Percentiles rank a stretch among this genome's conserved stretches.
Conservation (phyloP, 148 eudicot genomes). For the Polygonum aviculare region DNA sequence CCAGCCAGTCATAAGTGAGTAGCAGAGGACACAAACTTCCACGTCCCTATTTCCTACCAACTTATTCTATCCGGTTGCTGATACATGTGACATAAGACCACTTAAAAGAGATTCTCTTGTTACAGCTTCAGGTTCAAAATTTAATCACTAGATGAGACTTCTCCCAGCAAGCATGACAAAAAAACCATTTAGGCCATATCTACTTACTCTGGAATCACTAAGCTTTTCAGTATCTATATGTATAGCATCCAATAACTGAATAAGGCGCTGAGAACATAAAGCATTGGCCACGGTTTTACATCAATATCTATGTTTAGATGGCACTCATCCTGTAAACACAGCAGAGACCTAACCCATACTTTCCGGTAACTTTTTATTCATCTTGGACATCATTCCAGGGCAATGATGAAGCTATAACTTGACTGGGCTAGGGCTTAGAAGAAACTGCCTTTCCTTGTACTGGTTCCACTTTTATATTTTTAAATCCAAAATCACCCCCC, state of each 20-base stretch:
- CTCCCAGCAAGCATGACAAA: neutral
- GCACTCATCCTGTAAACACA: neutral
- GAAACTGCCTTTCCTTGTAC: neutral
- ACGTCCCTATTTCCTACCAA: neutral
- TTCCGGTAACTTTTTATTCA: neutral
- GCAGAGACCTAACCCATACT: neutral
- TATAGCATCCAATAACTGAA: neutral
- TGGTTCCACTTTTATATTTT: neutral
- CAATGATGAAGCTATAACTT: neutral
- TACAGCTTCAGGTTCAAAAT: neutral
- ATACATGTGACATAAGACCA: neutral
- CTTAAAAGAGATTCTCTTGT: neutral
- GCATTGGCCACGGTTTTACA: neutral
- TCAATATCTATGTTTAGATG: neutral
- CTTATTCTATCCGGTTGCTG: neutral
- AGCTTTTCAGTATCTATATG: neutral
- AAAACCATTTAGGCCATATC: neutral
- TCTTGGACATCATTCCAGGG: neutral
- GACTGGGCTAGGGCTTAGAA: neutral
- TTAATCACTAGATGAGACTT: neutral
- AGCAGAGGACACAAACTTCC: neutral
- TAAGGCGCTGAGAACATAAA: neutral
- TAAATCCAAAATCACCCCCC: neutral
- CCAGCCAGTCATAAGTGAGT: neutral
- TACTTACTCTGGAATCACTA: neutral